A percentile compares a stretch with the other conserved stretches of the same genome.
phyloP scores from a whole-genome alignment of 129 eudicot species.

The Lactuca sativa region DNA sequence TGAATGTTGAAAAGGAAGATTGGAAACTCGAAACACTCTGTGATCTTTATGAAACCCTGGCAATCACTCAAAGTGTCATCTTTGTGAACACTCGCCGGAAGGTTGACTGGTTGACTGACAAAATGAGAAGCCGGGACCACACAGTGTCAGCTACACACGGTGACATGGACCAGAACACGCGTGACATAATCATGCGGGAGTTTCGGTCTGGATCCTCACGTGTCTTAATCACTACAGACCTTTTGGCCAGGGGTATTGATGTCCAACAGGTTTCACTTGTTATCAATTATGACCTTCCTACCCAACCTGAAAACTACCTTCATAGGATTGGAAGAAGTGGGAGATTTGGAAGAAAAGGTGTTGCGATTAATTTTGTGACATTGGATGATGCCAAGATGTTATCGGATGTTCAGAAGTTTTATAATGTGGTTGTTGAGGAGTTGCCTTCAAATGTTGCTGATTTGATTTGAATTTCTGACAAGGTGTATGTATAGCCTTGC shows the following conservation, averaged over 20 bases:
- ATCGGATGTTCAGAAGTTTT: conserved; percentile 38
- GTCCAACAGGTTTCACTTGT: conserved; percentile 78
- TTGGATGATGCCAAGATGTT: conserved; percentile 41
- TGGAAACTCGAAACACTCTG: conserved; percentile 69
- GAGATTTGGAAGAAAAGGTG: conserved; percentile 70
- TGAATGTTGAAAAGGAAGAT: conserved; percentile 60
- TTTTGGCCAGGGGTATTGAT: conserved; percentile 74
- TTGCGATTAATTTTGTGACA: conserved; percentile 60
- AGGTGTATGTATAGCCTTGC: background rate
- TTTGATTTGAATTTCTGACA: background rate
- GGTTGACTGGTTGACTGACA: conserved; percentile 73
- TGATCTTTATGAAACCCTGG: conserved; percentile 58
- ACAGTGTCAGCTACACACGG: conserved; percentile 71
- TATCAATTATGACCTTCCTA: conserved; percentile 67
- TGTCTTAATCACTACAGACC: conserved; percentile 75
- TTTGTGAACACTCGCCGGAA: conserved; percentile 73
- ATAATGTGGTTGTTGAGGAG: conserved; percentile 32
- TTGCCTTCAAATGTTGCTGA: conserved; percentile 37
- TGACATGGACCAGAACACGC: conserved; percentile 70
- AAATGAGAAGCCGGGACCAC: conserved; percentile 71
- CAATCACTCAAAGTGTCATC: conserved; percentile 69
- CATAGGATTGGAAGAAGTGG: conserved; percentile 64
- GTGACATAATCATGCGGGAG: conserved; percentile 68
- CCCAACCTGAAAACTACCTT: conserved; percentile 71
- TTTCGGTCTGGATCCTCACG: conserved; percentile 76